A percentile compares a stretch with the other conserved stretches of the same genome.
These are phyloP conservation scores for Cercospora nicotianae DNA, from an alignment of 2,329 filamentous ascomycete species.

Conservation along the genomic window DNA sequence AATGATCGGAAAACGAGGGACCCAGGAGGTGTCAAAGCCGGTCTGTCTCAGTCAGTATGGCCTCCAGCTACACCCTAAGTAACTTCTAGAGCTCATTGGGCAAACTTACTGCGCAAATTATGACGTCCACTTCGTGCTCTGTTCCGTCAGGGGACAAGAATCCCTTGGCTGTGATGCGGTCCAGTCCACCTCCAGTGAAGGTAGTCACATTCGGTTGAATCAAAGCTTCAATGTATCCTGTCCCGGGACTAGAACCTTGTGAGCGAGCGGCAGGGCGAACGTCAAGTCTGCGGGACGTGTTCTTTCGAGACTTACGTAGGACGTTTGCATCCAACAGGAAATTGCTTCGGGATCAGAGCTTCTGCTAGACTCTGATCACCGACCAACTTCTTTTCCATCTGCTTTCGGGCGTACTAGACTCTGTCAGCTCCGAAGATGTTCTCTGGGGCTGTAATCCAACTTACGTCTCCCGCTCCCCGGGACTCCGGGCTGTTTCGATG, in stretches of 20 bases:
- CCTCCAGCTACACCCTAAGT: background rate
- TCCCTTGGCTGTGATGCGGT: slow-evolving; percentile 45
- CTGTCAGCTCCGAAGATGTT: slow-evolving; percentile 25
- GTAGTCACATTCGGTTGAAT: background rate
- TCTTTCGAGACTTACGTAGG: slow-evolving; percentile 57
- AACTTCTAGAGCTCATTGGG: background rate
- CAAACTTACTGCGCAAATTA: slow-evolving; percentile 49
- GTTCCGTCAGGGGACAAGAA: slow-evolving; percentile 43
- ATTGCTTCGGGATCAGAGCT: slow-evolving; percentile 47
- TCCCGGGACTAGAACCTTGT: background rate
- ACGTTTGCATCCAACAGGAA: slow-evolving; percentile 50
- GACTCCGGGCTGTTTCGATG: background rate
- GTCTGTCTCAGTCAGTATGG: background rate
- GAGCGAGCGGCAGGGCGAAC: background rate
- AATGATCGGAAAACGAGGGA: slow-evolving; percentile 38
- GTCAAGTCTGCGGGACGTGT: slow-evolving; percentile 42
- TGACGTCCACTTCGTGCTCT: slow-evolving; percentile 43
- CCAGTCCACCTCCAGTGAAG: slow-evolving; percentile 29
- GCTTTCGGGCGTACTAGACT: slow-evolving; percentile 50
- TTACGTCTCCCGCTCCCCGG: background rate
- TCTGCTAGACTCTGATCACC: slow-evolving; percentile 58
- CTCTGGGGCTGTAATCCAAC: background rate
- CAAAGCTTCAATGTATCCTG: background rate
- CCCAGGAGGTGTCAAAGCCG: slow-evolving; percentile 40
- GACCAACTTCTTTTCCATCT: slow-evolving; percentile 56